Conservation (phyloP, 2,329 filamentous ascomycete species). For the Ceratocystis destructans region DNA sequence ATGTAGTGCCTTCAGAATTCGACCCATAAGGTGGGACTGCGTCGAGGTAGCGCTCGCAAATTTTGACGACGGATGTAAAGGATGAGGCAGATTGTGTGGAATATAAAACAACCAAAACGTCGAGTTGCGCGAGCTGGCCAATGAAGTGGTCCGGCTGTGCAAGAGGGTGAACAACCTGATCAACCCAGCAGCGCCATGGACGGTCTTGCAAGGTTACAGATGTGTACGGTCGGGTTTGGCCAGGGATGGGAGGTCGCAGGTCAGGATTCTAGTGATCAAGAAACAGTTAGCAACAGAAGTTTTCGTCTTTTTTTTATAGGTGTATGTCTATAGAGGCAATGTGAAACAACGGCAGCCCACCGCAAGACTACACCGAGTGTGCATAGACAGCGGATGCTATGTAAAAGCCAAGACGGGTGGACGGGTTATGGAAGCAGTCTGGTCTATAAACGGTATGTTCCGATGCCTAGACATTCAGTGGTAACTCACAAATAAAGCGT, state of each 20-base stretch:
- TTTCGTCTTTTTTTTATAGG: background rate
- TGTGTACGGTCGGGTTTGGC: slow-evolving; percentile 13
- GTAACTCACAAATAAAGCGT: slow-evolving; percentile 17
- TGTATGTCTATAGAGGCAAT: too few relatives aligned
- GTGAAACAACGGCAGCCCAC: too few relatives aligned
- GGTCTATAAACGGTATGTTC: background rate
- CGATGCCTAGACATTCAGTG: background rate
- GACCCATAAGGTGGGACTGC: background rate
- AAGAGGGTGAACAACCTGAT: slow-evolving; percentile 17
- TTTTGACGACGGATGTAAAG: slow-evolving; percentile 13
- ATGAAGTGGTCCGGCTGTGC: slow-evolving; percentile 17
- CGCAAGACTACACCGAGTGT: too few relatives aligned
- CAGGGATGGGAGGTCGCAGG: slow-evolving; percentile 5
- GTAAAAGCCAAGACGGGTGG: background rate
- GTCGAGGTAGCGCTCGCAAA: slow-evolving; percentile 14
- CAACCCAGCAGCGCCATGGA: slow-evolving; percentile 18
- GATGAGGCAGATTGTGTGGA: slow-evolving; percentile 9
- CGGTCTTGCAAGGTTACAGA: slow-evolving; percentile 12
- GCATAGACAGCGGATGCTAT: background rate
- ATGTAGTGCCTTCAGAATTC: background rate
- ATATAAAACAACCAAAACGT: slow-evolving; percentile 16
- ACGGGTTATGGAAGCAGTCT: background rate
- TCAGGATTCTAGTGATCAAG: background rate
- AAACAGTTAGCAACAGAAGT: background rate
- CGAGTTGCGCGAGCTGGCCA: slow-evolving; percentile 17